These are phyloP conservation scores for Boletus tylopilopsis DNA, from an alignment of 768 basidiomycete species.

Conservation along the genomic window DNA sequence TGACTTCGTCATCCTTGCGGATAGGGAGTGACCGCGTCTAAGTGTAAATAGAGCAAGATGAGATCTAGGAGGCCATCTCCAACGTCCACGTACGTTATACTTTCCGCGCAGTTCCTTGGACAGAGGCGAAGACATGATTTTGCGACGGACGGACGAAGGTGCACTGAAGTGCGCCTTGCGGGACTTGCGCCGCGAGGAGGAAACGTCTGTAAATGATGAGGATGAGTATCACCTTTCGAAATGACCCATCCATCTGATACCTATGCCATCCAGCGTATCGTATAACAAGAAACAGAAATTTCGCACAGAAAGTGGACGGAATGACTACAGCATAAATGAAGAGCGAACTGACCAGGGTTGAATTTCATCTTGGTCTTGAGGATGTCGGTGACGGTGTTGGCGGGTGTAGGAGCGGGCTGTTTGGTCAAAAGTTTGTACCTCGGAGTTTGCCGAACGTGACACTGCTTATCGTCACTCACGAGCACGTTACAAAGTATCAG, in stretches of 20 bases:
- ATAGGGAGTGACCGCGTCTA: constrained; percentile 90
- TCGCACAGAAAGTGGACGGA: constrained; percentile 20
- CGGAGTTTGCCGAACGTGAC: constrained; percentile 22
- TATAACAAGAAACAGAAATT: constrained; percentile 25
- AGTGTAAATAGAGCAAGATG: neutral
- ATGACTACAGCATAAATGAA: constrained; percentile 14
- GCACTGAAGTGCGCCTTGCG: constrained; percentile 98
- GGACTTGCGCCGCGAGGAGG: constrained; percentile 94
- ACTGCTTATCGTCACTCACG: too few relatives aligned
- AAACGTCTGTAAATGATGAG: constrained; percentile 56
- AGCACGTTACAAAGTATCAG: neutral
- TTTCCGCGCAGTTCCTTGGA: constrained; percentile 92
- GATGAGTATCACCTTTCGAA: constrained; percentile 30
- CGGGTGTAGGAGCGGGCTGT: constrained; percentile 24
- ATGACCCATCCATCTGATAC: constrained; percentile 40
- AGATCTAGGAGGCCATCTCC: neutral
- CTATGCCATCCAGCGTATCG: constrained; percentile 53
- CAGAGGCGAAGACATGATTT: constrained; percentile 96
- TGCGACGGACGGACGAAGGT: constrained; percentile 91
- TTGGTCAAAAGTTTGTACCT: constrained; percentile 36
- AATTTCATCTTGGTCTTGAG: constrained; percentile 76
- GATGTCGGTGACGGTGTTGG: constrained; percentile 52
- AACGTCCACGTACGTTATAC: constrained; percentile 66
- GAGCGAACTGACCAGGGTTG: constrained; percentile 69
- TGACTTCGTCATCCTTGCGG: constrained; percentile 97